Base-by-base conservation (phyloP, 1,139 yeast genomes). In the Lodderomyces oxycetoniae region DNA sequence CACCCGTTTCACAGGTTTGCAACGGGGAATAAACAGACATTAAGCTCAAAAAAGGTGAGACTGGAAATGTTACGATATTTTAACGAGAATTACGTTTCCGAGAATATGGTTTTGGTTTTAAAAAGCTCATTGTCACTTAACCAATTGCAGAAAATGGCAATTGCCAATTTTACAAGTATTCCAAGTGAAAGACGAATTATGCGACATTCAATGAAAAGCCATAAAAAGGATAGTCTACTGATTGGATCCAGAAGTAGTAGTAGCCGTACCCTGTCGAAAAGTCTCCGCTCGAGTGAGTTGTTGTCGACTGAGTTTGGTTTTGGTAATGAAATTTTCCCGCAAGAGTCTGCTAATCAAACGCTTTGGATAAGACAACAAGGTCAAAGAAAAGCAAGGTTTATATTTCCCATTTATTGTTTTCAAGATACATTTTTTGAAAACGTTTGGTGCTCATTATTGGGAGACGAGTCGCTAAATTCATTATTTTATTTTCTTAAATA, bases 121-220 rank as follows among this genome's bases (percentile, higher is more conserved):
- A 65, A 71, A 44, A 81, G 88, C 0, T 77, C 86, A 0, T 81
- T 79, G 39, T 77, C 88, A 0, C 45, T 79, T 28, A 77, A 77
- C 41, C 54, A 59, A 24, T 50, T 82, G 27, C 74, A 71, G 34
- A 79, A 74, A 45, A 39, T 77, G 13, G 78, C 77, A 0, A 31
- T 63, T 2, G 30, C 55, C 1, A 52, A 61, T 38, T 79, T 79
- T 47, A 50, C 56, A 24, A 55, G 48, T 28, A 38, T 42, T n/a
- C 26, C 30, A 6, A 20, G 23, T n/a, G 26, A 12, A 24, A 24
- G 26, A n/a, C n/a, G 14, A n/a, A 20, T n/a, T 19, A 12, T 21
- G 13, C 20, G 19, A 14, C 20, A 32, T 19, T 30, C 26, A 5
- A 22, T 17, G 13, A 30, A 17, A 15, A 19, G 15, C 7, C 21